Percentiles rank a stretch among this genome's conserved stretches.
These are phyloP conservation scores for Cryphonectria parasitica DNA, from an alignment of 2,329 filamentous ascomycete genomes.

Conservation along the genomic window DNA sequence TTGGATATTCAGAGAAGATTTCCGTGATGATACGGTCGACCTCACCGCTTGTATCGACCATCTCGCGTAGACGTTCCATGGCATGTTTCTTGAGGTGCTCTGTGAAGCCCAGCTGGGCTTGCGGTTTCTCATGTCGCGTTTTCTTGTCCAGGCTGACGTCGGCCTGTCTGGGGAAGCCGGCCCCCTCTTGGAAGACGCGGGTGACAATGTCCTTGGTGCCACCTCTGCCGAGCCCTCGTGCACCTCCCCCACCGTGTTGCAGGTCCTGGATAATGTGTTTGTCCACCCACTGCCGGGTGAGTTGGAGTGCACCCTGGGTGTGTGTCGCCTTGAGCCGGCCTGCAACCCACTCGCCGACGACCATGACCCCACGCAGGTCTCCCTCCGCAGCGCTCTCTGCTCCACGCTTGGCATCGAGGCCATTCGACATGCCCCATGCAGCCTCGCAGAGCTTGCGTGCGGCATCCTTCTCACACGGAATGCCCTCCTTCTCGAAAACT, in stretches of 20 bases:
- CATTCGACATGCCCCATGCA: constrained; percentile 76
- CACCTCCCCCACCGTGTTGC: constrained; percentile 70
- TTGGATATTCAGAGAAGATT: constrained; percentile 84
- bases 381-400: constrained; percentile 70
- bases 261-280: constrained; percentile 70
- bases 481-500: constrained; percentile 87
- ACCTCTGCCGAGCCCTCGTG: constrained; percentile 72
- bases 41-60: constrained; percentile 80
- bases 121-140: constrained; percentile 57
- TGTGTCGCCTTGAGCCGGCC: constrained; percentile 63
- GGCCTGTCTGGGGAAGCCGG: constrained; percentile 70
- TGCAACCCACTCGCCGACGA: constrained; percentile 86
- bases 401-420: constrained; percentile 70
- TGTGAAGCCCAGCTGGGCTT: constrained; percentile 68
- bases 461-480: constrained; percentile 86
- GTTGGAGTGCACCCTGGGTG: constrained; percentile 41
- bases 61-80: constrained; percentile 72
- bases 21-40: constrained; percentile 79
- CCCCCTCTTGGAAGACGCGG: constrained; percentile 78
- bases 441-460: constrained; percentile 83
- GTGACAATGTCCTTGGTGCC: constrained; percentile 74
- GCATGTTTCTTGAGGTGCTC: constrained; percentile 74
- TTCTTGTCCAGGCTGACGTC: constrained; percentile 48
- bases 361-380: constrained; percentile 82
- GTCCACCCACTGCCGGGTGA: constrained; percentile 80